Base-by-base conservation (phyloP, 345 rosid species). In the Eutrema japonicum region DNA sequence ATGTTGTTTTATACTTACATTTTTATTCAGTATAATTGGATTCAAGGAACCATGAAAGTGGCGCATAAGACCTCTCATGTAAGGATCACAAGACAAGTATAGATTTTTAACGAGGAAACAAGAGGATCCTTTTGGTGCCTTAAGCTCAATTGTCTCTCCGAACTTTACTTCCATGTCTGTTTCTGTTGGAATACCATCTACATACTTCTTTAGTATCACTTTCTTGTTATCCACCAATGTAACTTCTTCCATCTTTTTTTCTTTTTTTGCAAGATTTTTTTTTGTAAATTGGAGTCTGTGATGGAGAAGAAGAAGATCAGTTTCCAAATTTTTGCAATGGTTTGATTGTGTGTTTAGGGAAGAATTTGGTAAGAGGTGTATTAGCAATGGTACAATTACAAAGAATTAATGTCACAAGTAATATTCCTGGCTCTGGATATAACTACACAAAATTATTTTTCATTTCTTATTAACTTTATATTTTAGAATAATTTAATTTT, bases 51-150 rank as follows among this genome's bases (percentile, higher is more conserved):
- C 76, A 13, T 48, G 77, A 36, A 45, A 54, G 12, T 79, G 61
- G 52, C 60, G 71, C 85, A 83, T 84, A 50, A 81, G 80, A 41
- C 77, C 59, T 10, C 86, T 69, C 89, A 86, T 80, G 66, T 84
- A 84, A 13, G 90, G 88, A 75, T 83, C 86, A 37, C 86, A 80
- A 8, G 87, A 85, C 63, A 86, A 72, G 72, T 74, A 86, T 16
- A 85, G 77, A 69, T 82, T 82, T 73, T 88, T 70, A 0, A 86
- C 70, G 26, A 86, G 77, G 51, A 86, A 54, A 10, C 43, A 72
- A 46, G 68, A 71, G 1, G 82, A 68, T 3, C 62, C 81, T 64
- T 78, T 65, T 33, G 86, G 81, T 41, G 74, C 75, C 42, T 29
- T 66, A 12, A 83, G 66, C 48, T 76, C 35, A 30, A 78, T 61